Conservation (phyloP, 1,284 basidiomycete species). For the Anthracocystis panici-leucophaei region DNA sequence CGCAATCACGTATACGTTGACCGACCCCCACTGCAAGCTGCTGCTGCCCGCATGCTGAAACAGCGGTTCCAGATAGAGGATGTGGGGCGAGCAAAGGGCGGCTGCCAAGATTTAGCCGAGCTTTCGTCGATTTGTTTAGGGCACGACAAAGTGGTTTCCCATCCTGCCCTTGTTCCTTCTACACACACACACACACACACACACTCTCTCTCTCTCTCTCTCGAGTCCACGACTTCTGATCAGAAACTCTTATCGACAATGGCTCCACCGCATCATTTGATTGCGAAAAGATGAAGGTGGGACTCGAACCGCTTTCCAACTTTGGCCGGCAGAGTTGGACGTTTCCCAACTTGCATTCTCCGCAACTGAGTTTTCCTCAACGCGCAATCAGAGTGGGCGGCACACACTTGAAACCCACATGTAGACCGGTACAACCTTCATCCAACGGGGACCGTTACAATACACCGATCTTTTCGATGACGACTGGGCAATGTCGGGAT, state of each 20-base stretch:
- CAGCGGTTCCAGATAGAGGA: background rate
- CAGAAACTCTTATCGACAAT: background rate
- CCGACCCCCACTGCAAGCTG: background rate
- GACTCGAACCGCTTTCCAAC: background rate
- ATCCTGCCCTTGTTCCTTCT: no score
- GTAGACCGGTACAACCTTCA: conserved; percentile 1
- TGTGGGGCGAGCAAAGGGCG: no score
- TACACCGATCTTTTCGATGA: background rate
- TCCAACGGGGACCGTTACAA: background rate
- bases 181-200: no score
- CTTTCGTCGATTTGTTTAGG: no score
- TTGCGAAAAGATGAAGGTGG: background rate
- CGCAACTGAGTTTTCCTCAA: background rate
- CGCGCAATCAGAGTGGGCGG: background rate
- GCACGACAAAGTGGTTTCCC: no score
- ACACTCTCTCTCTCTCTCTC: no score
- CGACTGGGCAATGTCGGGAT: background rate
- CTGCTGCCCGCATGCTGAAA: background rate
- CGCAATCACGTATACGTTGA: conserved; percentile 4
- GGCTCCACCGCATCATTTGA: background rate
- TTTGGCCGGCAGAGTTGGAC: conserved; percentile 12
- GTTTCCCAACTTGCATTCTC: background rate
- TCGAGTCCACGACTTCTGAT: no score
- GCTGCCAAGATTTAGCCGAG: no score
- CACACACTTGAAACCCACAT: no score